Base-by-base conservation (phyloP, 306 rosid species). In the Bauhinia variegata region DNA sequence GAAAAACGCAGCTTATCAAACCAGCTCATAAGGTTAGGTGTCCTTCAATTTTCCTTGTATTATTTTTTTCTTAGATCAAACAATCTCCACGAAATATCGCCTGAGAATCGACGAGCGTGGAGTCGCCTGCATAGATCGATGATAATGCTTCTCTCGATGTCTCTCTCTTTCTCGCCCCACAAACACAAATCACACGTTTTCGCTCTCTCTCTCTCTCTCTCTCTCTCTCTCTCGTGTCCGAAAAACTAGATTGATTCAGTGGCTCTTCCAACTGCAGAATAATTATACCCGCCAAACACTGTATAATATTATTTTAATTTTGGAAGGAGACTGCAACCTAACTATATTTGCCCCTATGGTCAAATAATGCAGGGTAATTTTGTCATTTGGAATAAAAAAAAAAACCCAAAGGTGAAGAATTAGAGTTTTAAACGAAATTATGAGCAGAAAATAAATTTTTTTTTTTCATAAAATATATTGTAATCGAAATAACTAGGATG, bases 1-100 rank as follows among this genome's bases (percentile, higher is more conserved):
- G 85, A 84, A 50, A 72, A 80, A 61, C 83, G 44, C 4, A 74
- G 63, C 19, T 77, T 80, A 32, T 84, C 81, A 60, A 74, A 78
- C 65, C 64, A 62, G 74, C 77, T 84, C 88, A 84, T 84, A 75
- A 78, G 82, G 68, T 39, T 9, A 31, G n/a, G n/a, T n/a, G 2
- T 2, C 28, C 28, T 23, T 23, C 28, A 23, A 1, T 23, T 23
- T 23, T 23, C 2, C 28, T 23, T 23, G 28, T 23, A 1, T 1
- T 34, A 12, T 18, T 38, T 60, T 15, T 11, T 50, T 28, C 9
- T 3, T 50, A 16, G 33, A 53, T 55, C 66, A 59, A 57, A 74
- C 70, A n/a, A 32, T 41, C 57, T 43, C 65, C 63, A 63, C 48
- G 10, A 36, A 7, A 53, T 17, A 57, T 59, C 60, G 65, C 54